Conservation (phyloP, 108 stramenopile genomes). For the Fistulifera pelliculosa region DNA sequence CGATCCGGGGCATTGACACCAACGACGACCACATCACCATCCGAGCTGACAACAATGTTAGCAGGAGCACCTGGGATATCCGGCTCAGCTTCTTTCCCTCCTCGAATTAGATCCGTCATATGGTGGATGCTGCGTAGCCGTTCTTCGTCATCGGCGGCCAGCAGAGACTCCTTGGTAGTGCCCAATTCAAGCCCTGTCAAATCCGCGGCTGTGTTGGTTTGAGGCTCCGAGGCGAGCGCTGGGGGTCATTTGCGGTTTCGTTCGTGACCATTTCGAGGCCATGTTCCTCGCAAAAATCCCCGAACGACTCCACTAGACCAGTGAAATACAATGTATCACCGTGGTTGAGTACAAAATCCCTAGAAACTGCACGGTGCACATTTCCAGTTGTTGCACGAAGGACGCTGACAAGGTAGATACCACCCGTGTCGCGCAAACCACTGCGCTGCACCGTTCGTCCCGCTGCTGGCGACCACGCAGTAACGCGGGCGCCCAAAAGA, state of each 20-base stretch:
- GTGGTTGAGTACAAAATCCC: constrained; percentile 75
- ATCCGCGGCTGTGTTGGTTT: background rate
- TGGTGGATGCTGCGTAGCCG: constrained; percentile 46
- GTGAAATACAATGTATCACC: constrained; percentile 85
- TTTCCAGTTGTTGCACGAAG: constrained; percentile 76
- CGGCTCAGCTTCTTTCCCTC: constrained; percentile 8
- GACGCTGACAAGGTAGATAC: constrained; percentile 73
- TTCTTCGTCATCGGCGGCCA: constrained; percentile 36
- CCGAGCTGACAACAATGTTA: constrained; percentile 47
- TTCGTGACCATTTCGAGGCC: constrained; percentile 80
- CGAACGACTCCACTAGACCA: constrained; percentile 75
- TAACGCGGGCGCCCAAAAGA: constrained; percentile 61
- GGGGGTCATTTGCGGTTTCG: constrained; percentile 15
- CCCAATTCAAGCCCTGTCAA: constrained; percentile 22
- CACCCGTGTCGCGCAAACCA: constrained; percentile 73
- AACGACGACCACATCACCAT: constrained; percentile 47
- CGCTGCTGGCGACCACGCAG: constrained; percentile 68
- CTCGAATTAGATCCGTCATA: constrained; percentile 61
- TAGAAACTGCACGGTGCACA: constrained; percentile 79
- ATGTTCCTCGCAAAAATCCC: constrained; percentile 70
- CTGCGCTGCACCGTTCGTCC: constrained; percentile 63
- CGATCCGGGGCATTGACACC: constrained; percentile 47
- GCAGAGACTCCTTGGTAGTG: constrained; percentile 26
- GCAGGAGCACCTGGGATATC: constrained; percentile 11
- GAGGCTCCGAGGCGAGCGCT: background rate